Percentiles rank a stretch among this genome's conserved stretches.
Evolutionary conservation across 495 filamentous ascomycete genomes (phyloP).

Genomic region (Amniculicola lignicola): DNA sequence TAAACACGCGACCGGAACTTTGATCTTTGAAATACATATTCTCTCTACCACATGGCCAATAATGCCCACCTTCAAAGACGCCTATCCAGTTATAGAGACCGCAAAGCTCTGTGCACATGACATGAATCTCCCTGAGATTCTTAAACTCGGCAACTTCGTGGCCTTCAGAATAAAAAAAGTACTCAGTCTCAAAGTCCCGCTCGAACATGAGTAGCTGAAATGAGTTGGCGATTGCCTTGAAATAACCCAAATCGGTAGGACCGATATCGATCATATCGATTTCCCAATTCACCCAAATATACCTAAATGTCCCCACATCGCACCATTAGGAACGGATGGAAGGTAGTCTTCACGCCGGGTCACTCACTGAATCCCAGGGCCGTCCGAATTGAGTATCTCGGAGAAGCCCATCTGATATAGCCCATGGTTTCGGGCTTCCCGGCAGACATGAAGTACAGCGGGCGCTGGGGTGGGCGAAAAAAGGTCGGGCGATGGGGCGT

Average conservation of each 20-base stretch:
- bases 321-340: not conserved
- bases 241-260: not conserved
- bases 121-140: constrained; percentile 15
- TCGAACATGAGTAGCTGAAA: constrained; percentile 4
- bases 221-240: not conserved
- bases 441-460: constrained; percentile 5
- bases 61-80: constrained; percentile 1
- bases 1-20: not conserved
- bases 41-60: constrained; percentile 6
- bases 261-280: constrained; percentile 12
- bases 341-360: not conserved
- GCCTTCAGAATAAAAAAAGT: not conserved
- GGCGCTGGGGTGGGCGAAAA: constrained; percentile 9
- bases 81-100: not conserved
- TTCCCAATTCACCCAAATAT: constrained; percentile 9
- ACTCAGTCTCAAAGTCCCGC: not conserved
- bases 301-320: not conserved
- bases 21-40: constrained; percentile 8
- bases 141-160: not conserved
- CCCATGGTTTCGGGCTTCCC: constrained; percentile 5
- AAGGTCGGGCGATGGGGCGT: no score
- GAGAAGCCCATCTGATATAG: constrained; percentile 12
- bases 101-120: constrained; percentile 6
- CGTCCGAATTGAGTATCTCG: not conserved
- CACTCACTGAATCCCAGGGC: not conserved